Percentiles rank a stretch among this genome's conserved stretches.
Conservation (phyloP, 2,329 filamentous ascomycete genomes). For the Taxawa tesnikishii region DNA sequence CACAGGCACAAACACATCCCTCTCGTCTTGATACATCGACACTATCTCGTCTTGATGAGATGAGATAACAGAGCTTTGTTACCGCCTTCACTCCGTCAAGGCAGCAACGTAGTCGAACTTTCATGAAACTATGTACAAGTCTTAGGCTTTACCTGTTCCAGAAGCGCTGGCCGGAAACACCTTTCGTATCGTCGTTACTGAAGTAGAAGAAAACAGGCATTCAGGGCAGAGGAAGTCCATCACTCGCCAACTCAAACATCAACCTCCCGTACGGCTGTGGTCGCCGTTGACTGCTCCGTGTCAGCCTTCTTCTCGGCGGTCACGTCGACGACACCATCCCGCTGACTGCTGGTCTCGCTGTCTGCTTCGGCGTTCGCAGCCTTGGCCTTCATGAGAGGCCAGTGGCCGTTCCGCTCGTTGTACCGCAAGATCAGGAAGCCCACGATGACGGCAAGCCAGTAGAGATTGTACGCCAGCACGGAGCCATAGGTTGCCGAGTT, state of each 20-base stretch:
- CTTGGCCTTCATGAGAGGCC: slow-evolving; percentile 26
- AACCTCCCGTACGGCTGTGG: slow-evolving; percentile 10
- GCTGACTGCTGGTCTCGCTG: slow-evolving; percentile 11
- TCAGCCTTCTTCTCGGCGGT: slow-evolving; percentile 7
- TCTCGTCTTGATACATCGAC: too few species aligned
- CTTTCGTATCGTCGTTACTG: too few species aligned
- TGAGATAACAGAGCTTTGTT: too few species aligned
- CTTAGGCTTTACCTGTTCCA: too few species aligned
- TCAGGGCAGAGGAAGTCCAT: too few species aligned
- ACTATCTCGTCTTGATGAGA: too few species aligned
- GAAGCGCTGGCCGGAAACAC: too few species aligned
- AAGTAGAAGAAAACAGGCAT: too few species aligned
- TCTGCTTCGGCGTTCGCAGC: slow-evolving; percentile 8
- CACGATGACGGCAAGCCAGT: slow-evolving; percentile 63
- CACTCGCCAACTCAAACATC: slow-evolving; percentile 4
- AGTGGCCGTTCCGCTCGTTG: slow-evolving; percentile 45
- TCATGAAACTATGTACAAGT: too few species aligned
- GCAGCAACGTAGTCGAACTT: too few species aligned
- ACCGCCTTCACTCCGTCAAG: too few species aligned
- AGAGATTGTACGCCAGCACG: slow-evolving; percentile 76
- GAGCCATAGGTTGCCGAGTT: slow-evolving; percentile 83
- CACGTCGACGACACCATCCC: slow-evolving; percentile 10
- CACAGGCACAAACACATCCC: too few species aligned
- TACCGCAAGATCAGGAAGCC: slow-evolving; percentile 54
- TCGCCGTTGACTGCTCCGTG: slow-evolving; percentile 6